Base-by-base conservation (phyloP, 176 grass and related monocot genomes). In the Triticum urartu region DNA sequence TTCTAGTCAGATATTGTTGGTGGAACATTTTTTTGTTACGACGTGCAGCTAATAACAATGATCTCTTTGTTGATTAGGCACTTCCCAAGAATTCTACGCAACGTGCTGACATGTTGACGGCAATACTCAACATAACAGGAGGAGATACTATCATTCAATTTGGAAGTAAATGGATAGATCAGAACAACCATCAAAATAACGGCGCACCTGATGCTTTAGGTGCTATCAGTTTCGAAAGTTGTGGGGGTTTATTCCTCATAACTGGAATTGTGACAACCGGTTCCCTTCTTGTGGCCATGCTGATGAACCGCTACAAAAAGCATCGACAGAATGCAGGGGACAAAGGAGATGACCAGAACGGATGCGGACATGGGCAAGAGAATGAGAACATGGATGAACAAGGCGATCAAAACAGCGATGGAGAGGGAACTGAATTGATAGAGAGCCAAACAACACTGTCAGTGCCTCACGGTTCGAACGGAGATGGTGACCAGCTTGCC, bases 111-210 rank as follows among this genome's bases (percentile, higher is more conserved):
- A 33, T 92, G 11, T 92, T 85, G n/a, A 90, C 67, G 58, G 85
- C 47, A 48, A 92, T 90, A 45, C 64, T 94, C 17, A 94, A 89
- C 68, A 64, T 91, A 87, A 91, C 80, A 48, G 45, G 45, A 12
- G 84, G 66, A 8, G 84, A 91, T 20, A 38, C 24, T 17, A 89
- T 90, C 14, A 54, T 34, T 79, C 32, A 75, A 58, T 67, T 94
- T 14, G 85, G 81, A 38, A 86, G 82, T n/a, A 81, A 89, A 66
- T 91, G 92, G 39, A 40, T 40, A 40, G 1, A 9, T 40, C 39
- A 40, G 39, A 9, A 1, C 39, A 40, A 40, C 8, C 39, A 2
- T 9, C 39, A 40, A 40, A 40, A 9, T 40, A 40, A 40, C 39
- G 1, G 39, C 6, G 39, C 9, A 1, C 39, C 39, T 9, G 39